Evolutionary conservation across 2,329 filamentous ascomycete genomes (phyloP), one percentile per base, ranked within the genome.

Genomic region (Talaromyces sp.): DNA sequence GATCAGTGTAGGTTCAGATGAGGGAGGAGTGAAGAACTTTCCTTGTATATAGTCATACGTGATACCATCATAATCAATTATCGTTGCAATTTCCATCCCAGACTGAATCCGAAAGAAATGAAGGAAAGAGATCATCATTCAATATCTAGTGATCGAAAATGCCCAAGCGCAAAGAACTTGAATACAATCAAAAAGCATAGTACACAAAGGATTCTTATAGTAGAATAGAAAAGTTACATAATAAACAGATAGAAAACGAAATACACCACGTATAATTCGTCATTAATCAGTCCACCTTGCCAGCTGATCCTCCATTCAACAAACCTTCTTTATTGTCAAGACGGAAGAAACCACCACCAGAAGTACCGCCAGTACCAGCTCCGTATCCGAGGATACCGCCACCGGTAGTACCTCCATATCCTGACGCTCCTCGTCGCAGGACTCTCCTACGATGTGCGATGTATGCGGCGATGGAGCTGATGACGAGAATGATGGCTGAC

Each of bases 271-370:
- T 55, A 54, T 37, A 5, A 37, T 54, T 54, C 50, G 50, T 35
- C 35, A 57, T 40, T 31, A 40, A 55, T 52, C 23, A 52, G 18
- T 82, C 80, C 54, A 79, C 79, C 68, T 82, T 82, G 58, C 78
- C 80, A 23, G 76, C 76, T 28, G 72, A 70, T 46, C 73, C 74
- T 58, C 76, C 75, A 62, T 75, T 77, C 67, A 81, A 67, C 42
- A 80, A 64, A 31, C 79, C 77, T 66, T 81, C 79, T 69, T 82
- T 81, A 39, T 77, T 79, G 67, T 81, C 80, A 25, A 81, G 71
- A 63, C 79, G 75, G 70, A 81, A 80, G 67, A 81, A 81, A 12
- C 79, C 79, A 59, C 71, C 72, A 40, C 71, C 69, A 60, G 66
- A 6, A 25, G 72, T 74, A 40, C 74, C 74, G 46, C 78, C 69